Evolutionary conservation across 805 yeast genomes (phyloP).

Genomic region (Saccharomycopsis fermentans): DNA sequence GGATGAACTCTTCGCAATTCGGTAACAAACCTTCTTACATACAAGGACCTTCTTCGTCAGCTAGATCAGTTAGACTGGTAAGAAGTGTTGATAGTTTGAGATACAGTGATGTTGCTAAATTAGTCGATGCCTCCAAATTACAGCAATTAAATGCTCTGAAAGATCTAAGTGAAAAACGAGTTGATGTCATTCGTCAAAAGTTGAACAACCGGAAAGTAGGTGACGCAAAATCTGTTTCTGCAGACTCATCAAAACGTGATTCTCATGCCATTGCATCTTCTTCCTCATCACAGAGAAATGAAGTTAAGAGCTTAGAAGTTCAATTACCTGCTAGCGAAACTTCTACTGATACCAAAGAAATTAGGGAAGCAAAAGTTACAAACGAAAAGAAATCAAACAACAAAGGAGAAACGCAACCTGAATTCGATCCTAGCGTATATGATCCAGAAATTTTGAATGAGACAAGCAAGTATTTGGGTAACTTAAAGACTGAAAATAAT

Average conservation of each 20-base stretch:
- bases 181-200: conserved; percentile 5
- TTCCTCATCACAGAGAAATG: background rate
- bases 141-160: conserved; percentile 10
- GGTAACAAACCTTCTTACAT: background rate
- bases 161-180: conserved; percentile 10
- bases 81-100: conserved; percentile 17
- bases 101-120: conserved; percentile 3
- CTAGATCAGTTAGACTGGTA: conserved; percentile 9
- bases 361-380: conserved; percentile 8
- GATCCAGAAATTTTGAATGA: conserved; percentile 2
- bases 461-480: background rate
- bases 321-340: background rate
- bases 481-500: background rate
- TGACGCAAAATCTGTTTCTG: background rate
- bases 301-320: background rate
- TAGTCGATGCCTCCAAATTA: conserved; percentile 16
- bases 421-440: background rate
- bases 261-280: background rate
- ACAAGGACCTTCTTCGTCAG: background rate
- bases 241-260: background rate
- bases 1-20: background rate
- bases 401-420: background rate
- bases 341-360: conserved; percentile 2
- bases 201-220: background rate
- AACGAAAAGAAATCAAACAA: conserved; percentile 8